Evolutionary conservation across 345 rosid species (phyloP), one percentile per base, ranked within the genome.

Genomic region (Citrus sp.): DNA sequence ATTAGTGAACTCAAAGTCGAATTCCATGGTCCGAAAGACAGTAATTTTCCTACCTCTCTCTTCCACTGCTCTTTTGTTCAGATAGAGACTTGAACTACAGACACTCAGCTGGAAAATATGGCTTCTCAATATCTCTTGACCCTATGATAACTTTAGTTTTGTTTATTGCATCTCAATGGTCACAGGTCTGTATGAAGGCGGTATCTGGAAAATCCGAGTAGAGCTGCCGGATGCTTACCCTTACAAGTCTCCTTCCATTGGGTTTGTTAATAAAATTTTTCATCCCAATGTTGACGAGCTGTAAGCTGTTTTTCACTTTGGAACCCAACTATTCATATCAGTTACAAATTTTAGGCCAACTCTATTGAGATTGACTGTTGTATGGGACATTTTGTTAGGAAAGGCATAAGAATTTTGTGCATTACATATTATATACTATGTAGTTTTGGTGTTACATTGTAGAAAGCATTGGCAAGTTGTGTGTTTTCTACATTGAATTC

Each of bases 11-110:
- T 87, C 77, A 89, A 89, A 32, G 92, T 87, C 80, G 85, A 84
- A 72, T 89, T 89, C 74, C 85, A 81, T 74, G 90, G 90, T 42
- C 92, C 92, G 1, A 89, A 89, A 87, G 90, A 84, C 72, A 89
- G 90, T 89, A 89, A 37, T 18, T 64, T 54, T 61, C 70, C 80
- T 66, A 37, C 61, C 61, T 25, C 18, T 38, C 10, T 18, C 16
- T 22, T 7, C n/a, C 18, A 9, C 64, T 32, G 64, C 51, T 22
- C 64, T 32, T 22, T 62, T 74, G 38, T 13, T 46, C 1, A 1
- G 51, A 46, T 46, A 46, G 34, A 27, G 51, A 46, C 25, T 46
- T 49, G 73, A 46, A 70, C 19, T 22, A 24, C 7, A 25, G 42
- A 14, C 7, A 19, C 24, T 19, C 37, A 10, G 16, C 21, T 12